These are phyloP conservation scores for Phoma sp. DNA, from an alignment of 2,329 filamentous ascomycete genomes.

Conservation along the genomic window DNA sequence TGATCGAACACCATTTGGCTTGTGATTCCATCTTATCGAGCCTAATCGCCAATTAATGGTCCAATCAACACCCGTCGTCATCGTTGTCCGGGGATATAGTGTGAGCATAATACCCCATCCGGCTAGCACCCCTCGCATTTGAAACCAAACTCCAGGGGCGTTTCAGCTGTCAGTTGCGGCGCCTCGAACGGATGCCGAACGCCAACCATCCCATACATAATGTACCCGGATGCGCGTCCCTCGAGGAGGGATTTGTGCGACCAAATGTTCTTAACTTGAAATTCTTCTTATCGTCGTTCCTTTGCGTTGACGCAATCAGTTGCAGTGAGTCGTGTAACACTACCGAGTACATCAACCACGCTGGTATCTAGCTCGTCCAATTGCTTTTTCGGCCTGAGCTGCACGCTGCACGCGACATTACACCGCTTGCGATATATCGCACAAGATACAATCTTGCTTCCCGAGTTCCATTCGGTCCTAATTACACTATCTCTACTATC, in stretches of 20 bases:
- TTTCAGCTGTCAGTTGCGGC: constrained; percentile 21
- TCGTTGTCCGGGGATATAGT: constrained; percentile 4
- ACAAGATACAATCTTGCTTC: constrained; percentile 9
- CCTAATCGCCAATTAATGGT: not conserved
- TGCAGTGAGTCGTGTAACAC: constrained; percentile 13
- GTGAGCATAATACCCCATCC: constrained; percentile 6
- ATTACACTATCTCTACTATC: not conserved
- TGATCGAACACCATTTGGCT: constrained; percentile 3
- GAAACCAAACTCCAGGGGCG: constrained; percentile 14
- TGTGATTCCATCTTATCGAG: constrained; percentile 12
- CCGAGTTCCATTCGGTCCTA: not conserved
- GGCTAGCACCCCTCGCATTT: constrained; percentile 5
- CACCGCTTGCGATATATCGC: constrained; percentile 9
- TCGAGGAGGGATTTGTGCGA: constrained; percentile 9
- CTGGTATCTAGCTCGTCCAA: constrained; percentile 8
- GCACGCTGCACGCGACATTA: constrained; percentile 18
- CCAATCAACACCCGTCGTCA: constrained; percentile 4
- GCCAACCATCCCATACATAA: constrained; percentile 16
- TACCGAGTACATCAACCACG: constrained; percentile 4
- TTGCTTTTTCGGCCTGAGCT: constrained; percentile 11
- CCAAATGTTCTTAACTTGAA: constrained; percentile 2
- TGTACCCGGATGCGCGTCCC: constrained; percentile 10
- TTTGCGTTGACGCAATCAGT: constrained; percentile 10
- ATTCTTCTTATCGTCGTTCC: constrained; percentile 9
- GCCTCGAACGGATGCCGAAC: constrained; percentile 17